These are phyloP conservation scores for Solidago caesia DNA, from an alignment of 129 eudicot genomes.

Conservation along the genomic window DNA sequence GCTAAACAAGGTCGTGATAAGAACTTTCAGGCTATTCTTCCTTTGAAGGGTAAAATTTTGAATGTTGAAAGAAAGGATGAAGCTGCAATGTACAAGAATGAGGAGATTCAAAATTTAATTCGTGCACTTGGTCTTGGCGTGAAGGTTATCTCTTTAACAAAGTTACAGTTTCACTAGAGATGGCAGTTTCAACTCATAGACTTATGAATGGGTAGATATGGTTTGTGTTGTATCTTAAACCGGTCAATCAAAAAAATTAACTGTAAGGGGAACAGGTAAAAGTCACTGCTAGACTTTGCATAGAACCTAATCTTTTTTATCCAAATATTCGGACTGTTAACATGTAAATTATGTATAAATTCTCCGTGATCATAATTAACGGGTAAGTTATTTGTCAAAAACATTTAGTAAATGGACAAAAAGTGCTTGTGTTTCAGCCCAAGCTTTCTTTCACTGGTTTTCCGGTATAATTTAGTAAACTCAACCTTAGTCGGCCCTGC, in stretches of 20 bases:
- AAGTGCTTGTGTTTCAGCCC: background rate
- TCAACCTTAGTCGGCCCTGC: background rate
- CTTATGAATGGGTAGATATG: background rate
- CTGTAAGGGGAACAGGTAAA: background rate
- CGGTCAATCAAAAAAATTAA: background rate
- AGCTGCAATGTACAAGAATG: constrained; percentile 95
- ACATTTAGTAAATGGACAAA: background rate
- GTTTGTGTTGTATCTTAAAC: background rate
- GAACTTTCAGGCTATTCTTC: constrained; percentile 96
- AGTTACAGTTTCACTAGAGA: background rate
- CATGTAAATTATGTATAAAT: background rate
- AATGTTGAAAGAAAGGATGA: constrained; percentile 91
- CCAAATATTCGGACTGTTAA: background rate
- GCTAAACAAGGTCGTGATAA: constrained; percentile 99
- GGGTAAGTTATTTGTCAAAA: background rate
- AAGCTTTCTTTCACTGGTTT: background rate
- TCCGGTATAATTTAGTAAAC: background rate
- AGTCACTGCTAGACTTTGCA: no score
- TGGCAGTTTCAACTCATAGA: background rate
- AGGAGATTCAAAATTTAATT: constrained; percentile 87
- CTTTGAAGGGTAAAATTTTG: constrained; percentile 89
- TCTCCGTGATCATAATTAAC: background rate
- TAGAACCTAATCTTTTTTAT: background rate
- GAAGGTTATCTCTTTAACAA: constrained; percentile 47
- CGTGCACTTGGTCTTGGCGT: constrained; percentile 98